Base-by-base conservation (phyloP, 331 rosid genomes). In the Phaseolus coccineus region DNA sequence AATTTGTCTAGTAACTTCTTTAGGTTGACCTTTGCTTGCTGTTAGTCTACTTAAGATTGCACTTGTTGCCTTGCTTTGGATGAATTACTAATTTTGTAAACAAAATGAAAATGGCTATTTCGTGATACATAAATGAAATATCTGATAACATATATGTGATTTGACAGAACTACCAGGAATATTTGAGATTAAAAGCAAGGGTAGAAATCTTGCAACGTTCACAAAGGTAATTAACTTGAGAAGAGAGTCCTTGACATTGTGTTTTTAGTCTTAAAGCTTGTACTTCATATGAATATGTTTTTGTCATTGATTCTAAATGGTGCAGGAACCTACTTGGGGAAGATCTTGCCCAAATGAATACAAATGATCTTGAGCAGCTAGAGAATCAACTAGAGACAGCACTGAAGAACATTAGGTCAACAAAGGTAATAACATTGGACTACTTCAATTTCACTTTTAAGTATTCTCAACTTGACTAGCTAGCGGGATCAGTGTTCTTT, bases 281-380 rank as follows among this genome's bases (percentile, higher is more conserved):
- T 14, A 52, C 8, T 55, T 71, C 42, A 80, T 42, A 42, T 40
- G 58, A 11, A 50, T 35, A 35, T 19, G 37, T n/a, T 28, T 27
- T 13, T 62, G 25, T 37, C 6, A 39, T 22, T 68, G 39, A 48
- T 58, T 53, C 27, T 19, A 65, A 46, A 74, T 83, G 52, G 3
- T 39, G 71, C 58, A 93, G 97, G 81, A 89, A 91, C 83, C 87
- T 93, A 59, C 91, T 91, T 4, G 96, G 94, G 80, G 96, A 93
- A 80, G 97, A 91, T 83, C 79, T 93, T 74, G 89, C 85, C 5
- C 83, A 85, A 16, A 76, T 88, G 80, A 88, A 83, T 53, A 79
- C 91, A 25, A 83, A 16, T 74, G 90, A 91, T 61, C 88, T 93
- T 1, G 89, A 87, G 57, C 92, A 87, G 56, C 88, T 93, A 69